Evolutionary conservation across 1,284 basidiomycete species (phyloP).

Genomic region (Peniophora sp.): DNA sequence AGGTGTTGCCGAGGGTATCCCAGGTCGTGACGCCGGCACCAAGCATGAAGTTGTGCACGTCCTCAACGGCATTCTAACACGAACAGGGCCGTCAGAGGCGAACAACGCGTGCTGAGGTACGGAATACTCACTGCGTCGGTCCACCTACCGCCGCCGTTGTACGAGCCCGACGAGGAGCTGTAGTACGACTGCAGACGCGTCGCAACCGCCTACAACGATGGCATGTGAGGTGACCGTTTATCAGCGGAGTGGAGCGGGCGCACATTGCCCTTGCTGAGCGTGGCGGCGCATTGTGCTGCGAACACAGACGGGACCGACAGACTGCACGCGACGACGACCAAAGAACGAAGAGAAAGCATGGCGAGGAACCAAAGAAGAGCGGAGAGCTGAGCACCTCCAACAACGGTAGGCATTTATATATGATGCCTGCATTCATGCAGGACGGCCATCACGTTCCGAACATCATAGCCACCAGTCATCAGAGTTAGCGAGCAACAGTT

Average conservation of each 20-base stretch:
- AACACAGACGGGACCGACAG: too few relatives aligned
- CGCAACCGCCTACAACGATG: constrained; percentile 30
- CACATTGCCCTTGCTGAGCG: background rate
- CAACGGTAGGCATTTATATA: too few relatives aligned
- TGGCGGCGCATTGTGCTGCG: background rate
- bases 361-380: too few relatives aligned
- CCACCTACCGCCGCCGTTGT: constrained; percentile 39
- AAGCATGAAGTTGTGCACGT: constrained; percentile 47
- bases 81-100: background rate
- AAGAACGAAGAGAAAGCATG: too few relatives aligned
- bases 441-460: too few relatives aligned
- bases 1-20: constrained; percentile 29
- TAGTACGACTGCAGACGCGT: constrained; percentile 35
- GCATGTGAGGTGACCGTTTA: too few relatives aligned
- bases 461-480: too few relatives aligned
- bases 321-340: too few relatives aligned
- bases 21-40: constrained; percentile 30
- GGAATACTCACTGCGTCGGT: constrained; percentile 36
- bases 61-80: constrained; percentile 48
- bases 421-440: too few relatives aligned
- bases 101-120: background rate
- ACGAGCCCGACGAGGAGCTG: constrained; percentile 25
- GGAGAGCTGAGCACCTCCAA: too few relatives aligned
- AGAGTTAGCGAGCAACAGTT: too few relatives aligned
- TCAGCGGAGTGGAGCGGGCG: background rate